A percentile compares a stretch with the other conserved stretches of the same genome.
phyloP scores from a whole-genome alignment of 257 asterid genomes.

The Solanum raphanifolium region DNA sequence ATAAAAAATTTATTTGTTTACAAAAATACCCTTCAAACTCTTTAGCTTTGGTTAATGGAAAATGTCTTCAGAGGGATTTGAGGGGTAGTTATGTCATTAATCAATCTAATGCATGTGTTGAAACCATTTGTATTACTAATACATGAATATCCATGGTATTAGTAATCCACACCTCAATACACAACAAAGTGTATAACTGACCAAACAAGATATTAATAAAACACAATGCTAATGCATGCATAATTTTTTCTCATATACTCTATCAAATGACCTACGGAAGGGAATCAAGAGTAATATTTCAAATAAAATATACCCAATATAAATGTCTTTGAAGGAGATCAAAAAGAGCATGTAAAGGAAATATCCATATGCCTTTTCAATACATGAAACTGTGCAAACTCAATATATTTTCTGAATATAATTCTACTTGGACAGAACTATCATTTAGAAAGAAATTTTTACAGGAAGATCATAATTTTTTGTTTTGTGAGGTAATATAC shows the following conservation, averaged over 20 bases:
- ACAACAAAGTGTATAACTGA: background rate
- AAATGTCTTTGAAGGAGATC: background rate
- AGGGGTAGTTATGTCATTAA: background rate
- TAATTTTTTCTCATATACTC: background rate
- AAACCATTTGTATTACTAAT: background rate
- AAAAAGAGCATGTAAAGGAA: background rate
- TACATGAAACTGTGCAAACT: background rate
- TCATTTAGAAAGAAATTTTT: background rate
- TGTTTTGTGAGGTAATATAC: background rate
- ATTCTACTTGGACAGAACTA: background rate
- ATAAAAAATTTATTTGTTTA: too few relatives aligned
- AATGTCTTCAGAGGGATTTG: background rate
- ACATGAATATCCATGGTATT: background rate
- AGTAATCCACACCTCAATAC: background rate
- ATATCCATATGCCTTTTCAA: background rate
- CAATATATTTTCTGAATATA: background rate
- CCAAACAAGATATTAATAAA: background rate
- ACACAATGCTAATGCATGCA: background rate
- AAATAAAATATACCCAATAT: background rate
- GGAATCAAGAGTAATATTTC: background rate
- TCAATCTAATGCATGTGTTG: background rate
- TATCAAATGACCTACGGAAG: background rate
- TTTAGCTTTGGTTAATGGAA: background rate
- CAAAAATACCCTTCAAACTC: background rate
- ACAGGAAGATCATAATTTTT: background rate